Evolutionary conservation across 805 yeast genomes (phyloP).

Genomic region (Schwanniomyces sp.): DNA sequence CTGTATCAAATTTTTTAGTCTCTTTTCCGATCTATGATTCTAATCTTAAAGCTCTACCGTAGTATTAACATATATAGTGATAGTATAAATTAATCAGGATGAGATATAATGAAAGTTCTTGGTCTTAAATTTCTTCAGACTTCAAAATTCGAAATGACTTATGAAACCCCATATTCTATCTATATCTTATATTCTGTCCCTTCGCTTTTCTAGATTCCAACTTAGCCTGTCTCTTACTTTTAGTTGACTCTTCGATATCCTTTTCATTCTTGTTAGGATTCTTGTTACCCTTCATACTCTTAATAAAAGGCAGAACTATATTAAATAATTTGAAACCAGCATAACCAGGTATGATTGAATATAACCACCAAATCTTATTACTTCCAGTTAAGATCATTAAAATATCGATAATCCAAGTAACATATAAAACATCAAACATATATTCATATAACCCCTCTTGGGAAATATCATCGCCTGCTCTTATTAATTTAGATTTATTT

Average conservation of each 20-base stretch:
- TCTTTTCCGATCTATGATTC: too few relatives aligned
- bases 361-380: conserved; percentile 60
- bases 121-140: too few relatives aligned
- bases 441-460: conserved; percentile 71
- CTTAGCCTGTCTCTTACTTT: conserved; percentile 28
- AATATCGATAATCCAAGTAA: conserved; percentile 59
- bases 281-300: conserved; percentile 2
- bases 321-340: conserved; percentile 48
- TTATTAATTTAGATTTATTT: conserved; percentile 34
- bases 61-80: neutral
- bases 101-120: too few relatives aligned
- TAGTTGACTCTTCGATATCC: conserved; percentile 6
- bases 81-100: neutral
- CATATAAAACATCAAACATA: conserved; percentile 66
- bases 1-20: too few relatives aligned
- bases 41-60: too few relatives aligned
- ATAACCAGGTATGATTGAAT: conserved; percentile 51
- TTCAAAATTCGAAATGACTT: too few relatives aligned
- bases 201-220: conserved; percentile 27
- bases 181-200: conserved; percentile 19
- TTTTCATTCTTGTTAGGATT: conserved; percentile 2
- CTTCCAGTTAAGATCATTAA: conserved; percentile 55
- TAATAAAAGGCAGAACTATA: conserved; percentile 24
- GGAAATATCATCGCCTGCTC: conserved; percentile 60
- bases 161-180: conserved; percentile 6